Evolutionary conservation across 768 basidiomycete genomes (phyloP).

Genomic region (Mycena crocata): DNA sequence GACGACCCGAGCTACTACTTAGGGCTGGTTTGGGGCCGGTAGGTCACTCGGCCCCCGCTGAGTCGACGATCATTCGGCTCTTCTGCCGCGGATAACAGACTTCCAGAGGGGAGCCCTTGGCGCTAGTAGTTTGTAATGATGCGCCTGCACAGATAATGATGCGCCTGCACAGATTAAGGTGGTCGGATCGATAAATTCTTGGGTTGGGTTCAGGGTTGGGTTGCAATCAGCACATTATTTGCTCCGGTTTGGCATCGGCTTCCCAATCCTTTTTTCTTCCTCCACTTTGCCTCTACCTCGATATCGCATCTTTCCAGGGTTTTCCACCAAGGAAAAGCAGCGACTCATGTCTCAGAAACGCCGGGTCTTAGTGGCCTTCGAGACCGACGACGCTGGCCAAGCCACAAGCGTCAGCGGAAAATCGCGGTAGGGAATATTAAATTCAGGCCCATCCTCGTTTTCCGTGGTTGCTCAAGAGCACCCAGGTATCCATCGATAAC

Average conservation of each 20-base stretch:
- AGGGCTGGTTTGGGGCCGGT: too few relatives aligned
- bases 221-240: too few relatives aligned
- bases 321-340: too few relatives aligned
- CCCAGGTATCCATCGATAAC: neutral
- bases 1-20: too few relatives aligned
- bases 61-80: neutral
- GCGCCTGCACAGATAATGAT: too few relatives aligned
- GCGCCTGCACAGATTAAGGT: slow-evolving; percentile 38
- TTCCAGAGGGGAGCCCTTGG: slow-evolving; percentile 23
- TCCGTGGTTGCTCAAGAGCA: neutral
- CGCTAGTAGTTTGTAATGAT: slow-evolving; percentile 44
- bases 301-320: too few relatives aligned
- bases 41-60: too few relatives aligned
- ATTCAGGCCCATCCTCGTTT: too few relatives aligned
- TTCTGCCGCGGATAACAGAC: slow-evolving; percentile 36
- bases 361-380: slow-evolving; percentile 14
- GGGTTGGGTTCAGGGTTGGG: too few relatives aligned
- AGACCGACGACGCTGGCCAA: neutral
- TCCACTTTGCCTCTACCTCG: too few relatives aligned
- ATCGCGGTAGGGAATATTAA: slow-evolving; percentile 14
- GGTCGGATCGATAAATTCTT: slow-evolving; percentile 36
- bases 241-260: too few relatives aligned
- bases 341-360: slow-evolving; percentile 7
- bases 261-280: too few relatives aligned
- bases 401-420: slow-evolving; percentile 29